Evolutionary conservation across 495 filamentous ascomycete species (phyloP).

Genomic region (Friedmanniomyces endolithicus): DNA sequence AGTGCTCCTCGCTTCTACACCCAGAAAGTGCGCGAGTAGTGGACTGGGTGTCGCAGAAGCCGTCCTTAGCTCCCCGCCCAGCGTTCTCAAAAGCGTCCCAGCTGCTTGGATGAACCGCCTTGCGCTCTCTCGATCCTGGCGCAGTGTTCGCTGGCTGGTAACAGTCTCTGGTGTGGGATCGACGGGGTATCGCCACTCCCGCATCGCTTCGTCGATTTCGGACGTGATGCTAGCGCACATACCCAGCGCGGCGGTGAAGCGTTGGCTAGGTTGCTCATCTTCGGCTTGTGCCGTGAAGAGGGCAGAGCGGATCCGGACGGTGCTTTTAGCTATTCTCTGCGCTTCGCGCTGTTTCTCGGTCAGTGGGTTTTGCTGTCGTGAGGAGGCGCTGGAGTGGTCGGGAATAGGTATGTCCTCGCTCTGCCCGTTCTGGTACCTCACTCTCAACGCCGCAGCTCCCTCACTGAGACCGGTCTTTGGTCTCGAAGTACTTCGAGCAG

Average conservation of each 20-base stretch:
- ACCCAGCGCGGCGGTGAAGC: conserved; percentile 39
- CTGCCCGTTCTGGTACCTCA: conserved; percentile 53
- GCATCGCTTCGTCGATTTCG: conserved; percentile 44
- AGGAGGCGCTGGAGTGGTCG: conserved; percentile 12
- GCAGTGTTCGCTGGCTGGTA: conserved; percentile 43
- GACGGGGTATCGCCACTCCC: conserved; percentile 48
- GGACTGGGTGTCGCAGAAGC: conserved; percentile 21
- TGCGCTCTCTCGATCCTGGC: conserved; percentile 44
- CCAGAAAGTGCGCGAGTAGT: conserved; percentile 18
- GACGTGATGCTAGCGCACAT: conserved; percentile 39
- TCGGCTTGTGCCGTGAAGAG: conserved; percentile 35
- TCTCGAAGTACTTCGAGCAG: conserved; percentile 32
- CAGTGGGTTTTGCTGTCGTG: not conserved
- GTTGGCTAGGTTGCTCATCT: conserved; percentile 22
- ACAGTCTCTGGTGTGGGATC: conserved; percentile 43
- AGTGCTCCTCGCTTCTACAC: conserved; percentile 37
- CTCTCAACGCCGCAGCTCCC: conserved; percentile 36
- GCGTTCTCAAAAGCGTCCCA: conserved; percentile 44
- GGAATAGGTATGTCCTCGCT: conserved; percentile 40
- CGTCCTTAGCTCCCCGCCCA: conserved; percentile 39
- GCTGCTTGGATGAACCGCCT: conserved; percentile 58
- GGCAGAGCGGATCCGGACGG: conserved; percentile 45
- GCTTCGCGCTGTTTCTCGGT: conserved; percentile 41
- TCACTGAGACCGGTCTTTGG: conserved; percentile 27
- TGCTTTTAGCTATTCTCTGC: conserved; percentile 41